Percentiles rank a stretch among this genome's conserved stretches.
phyloP scores from a whole-genome alignment of 2,329 filamentous ascomycete genomes.

The Lachnellula cervina region DNA sequence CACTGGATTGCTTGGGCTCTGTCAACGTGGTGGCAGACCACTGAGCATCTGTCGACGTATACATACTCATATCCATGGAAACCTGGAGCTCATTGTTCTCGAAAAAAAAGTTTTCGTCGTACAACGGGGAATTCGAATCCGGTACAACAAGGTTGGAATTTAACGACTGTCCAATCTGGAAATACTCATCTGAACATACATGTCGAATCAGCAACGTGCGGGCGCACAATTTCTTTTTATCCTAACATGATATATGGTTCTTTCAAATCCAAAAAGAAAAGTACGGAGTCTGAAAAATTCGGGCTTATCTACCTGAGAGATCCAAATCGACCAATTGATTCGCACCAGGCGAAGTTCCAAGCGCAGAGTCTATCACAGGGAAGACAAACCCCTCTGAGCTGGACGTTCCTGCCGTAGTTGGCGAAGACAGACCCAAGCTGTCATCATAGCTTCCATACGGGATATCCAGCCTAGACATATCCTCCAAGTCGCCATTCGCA shows the following conservation, averaged over 20 bases:
- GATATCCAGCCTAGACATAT: conserved; percentile 17
- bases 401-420: conserved; percentile 20
- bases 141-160: conserved; percentile 5
- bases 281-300: neutral
- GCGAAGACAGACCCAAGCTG: conserved; percentile 19
- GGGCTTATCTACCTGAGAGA: conserved; percentile 18
- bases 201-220: conserved; percentile 6
- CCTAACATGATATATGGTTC: neutral
- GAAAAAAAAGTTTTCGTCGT: conserved; percentile 11
- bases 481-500: neutral
- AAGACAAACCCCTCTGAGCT: conserved; percentile 22
- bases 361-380: conserved; percentile 12
- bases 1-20: conserved; percentile 7
- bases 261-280: neutral
- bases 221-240: neutral
- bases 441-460: conserved; percentile 22
- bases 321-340: conserved; percentile 15
- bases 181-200: conserved; percentile 14
- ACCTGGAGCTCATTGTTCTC: conserved; percentile 10
- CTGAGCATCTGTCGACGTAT: conserved; percentile 4
- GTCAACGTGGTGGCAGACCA: conserved; percentile 10
- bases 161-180: conserved; percentile 10
- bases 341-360: conserved; percentile 9
- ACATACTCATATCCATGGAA: conserved; percentile 7
- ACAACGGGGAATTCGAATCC: conserved; percentile 11